Base-by-base conservation (phyloP, 768 basidiomycete species). In the Pleurotus eryngii region DNA sequence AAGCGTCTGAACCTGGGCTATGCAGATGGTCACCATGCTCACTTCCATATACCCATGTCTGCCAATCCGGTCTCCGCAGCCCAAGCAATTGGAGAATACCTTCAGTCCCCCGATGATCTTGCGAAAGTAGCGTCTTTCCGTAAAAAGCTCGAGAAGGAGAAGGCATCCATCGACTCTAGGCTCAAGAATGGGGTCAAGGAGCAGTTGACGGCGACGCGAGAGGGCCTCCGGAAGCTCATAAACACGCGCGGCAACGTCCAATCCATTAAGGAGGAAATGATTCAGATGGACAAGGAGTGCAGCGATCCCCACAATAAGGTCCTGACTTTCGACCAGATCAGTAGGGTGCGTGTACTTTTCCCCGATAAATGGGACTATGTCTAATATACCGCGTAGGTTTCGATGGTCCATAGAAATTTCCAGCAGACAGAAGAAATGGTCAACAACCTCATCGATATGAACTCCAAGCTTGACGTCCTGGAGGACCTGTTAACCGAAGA, bases 131-230 rank as follows among this genome's bases (percentile, higher is more conserved):
- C 84, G 1, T 84, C 92, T 0, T 93, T 92, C 67, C 84, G 93
- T 60, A 96, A 95, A 77, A 95, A 95, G 66, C 81, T 98, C 45
- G 89, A 95, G 72, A 98, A 98, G 72, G 96, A 98, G 72, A 96
- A 97, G 72, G 86, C 93, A 0, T 92, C 93, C 7, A 90, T 98
- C 59, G 92, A 97, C 66, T 86, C 89, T 3, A 83, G 94, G 65
- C 84, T 98, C 47, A 90, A 94, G 67, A 88, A 82, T 56, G 92
- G 94, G 8, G 94, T 96, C 62, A 93, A 90, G 70, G 92, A 95
- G 59, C 96, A 98, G 68, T 79, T 99, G 17, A 88, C 93, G 64
- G 85, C 92, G 1, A 98, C 95, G 6, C 77, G 93, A 50, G 90
- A 95, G 50, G 95, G 95, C 1, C 80, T 96, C 56, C 81, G 87